phyloP scores from a whole-genome alignment of 768 basidiomycete species.

The Leccinellum albellum region DNA sequence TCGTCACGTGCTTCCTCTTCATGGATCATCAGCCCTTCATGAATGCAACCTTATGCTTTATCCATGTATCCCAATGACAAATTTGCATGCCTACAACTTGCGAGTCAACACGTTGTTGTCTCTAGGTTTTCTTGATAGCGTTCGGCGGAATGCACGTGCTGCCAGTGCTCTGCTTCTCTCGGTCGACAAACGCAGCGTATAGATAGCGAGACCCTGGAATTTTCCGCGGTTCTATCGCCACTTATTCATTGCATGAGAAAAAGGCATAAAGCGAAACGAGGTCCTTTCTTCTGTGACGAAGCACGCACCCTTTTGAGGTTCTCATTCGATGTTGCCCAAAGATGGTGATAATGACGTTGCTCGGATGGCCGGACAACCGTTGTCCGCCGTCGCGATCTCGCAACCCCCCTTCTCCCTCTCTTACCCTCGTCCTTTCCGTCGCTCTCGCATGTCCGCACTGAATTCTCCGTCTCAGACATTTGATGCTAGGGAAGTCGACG shows the following conservation, averaged over 20 bases:
- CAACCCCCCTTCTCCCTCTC: too few species aligned
- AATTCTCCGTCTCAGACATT: neutral
- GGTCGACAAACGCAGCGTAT: neutral
- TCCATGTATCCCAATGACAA: constrained; percentile 18
- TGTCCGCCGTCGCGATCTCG: neutral
- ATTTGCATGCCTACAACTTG: constrained; percentile 4
- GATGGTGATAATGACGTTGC: constrained; percentile 1
- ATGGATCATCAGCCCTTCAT: constrained; percentile 9
- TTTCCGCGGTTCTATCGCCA: constrained; percentile 11
- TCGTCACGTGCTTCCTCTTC: constrained; percentile 1
- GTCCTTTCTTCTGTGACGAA: neutral
- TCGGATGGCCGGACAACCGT: neutral
- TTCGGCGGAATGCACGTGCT: neutral
- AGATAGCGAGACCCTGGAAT: constrained; percentile 8
- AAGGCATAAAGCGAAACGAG: constrained; percentile 4
- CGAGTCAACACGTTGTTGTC: constrained; percentile 4
- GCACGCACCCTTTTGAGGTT: neutral
- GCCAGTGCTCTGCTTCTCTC: neutral
- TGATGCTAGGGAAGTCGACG: neutral
- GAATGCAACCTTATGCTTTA: constrained; percentile 26
- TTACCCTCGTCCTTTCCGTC: neutral
- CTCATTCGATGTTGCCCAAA: neutral
- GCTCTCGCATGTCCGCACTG: neutral
- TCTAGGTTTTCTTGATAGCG: neutral
- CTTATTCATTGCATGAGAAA: neutral